These are phyloP conservation scores for Colletotrichum agaves DNA, from an alignment of 2,329 filamentous ascomycete genomes.

Conservation along the genomic window DNA sequence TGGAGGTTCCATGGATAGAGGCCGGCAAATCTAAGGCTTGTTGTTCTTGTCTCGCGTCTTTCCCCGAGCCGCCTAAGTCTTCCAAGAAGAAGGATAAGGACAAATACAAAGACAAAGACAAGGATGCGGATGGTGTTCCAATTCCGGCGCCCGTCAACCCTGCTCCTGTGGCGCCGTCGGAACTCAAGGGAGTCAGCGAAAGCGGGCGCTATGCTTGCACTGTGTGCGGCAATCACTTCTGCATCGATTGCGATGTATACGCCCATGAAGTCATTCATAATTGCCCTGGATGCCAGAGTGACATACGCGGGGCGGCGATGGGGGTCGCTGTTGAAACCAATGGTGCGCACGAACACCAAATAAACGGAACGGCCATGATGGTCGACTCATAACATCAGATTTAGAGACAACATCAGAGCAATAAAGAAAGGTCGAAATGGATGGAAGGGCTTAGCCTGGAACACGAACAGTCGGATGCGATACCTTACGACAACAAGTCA, in stretches of 20 bases:
- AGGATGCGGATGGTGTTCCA: constrained; percentile 6
- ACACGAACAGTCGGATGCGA: no score
- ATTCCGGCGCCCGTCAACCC: constrained; percentile 40
- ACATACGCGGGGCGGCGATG: constrained; percentile 47
- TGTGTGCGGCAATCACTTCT: constrained; percentile 91
- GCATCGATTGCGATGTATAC: constrained; percentile 97
- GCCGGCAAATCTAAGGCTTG: constrained; percentile 74
- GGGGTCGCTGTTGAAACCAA: constrained; percentile 43
- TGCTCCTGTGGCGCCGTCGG: constrained; percentile 35
- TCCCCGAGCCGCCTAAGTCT: constrained; percentile 64
- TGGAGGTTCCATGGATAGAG: constrained; percentile 85
- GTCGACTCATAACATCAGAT: constrained; percentile 48
- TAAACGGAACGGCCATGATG: constrained; percentile 55
- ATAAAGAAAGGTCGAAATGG: not conserved
- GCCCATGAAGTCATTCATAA: constrained; percentile 95
- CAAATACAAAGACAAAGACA: constrained; percentile 6
- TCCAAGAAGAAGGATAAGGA: constrained; percentile 40
- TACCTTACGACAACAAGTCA: no score
- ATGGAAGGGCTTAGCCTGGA: no score
- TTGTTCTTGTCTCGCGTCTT: constrained; percentile 79
- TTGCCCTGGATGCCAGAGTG: constrained; percentile 86
- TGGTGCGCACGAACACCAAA: constrained; percentile 42
- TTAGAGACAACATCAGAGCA: not conserved
- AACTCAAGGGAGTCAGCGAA: constrained; percentile 78
- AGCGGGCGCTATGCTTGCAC: constrained; percentile 89